Evolutionary conservation across 208 protist species (phyloP).

Genomic region (Herpetomonas muscarum): DNA sequence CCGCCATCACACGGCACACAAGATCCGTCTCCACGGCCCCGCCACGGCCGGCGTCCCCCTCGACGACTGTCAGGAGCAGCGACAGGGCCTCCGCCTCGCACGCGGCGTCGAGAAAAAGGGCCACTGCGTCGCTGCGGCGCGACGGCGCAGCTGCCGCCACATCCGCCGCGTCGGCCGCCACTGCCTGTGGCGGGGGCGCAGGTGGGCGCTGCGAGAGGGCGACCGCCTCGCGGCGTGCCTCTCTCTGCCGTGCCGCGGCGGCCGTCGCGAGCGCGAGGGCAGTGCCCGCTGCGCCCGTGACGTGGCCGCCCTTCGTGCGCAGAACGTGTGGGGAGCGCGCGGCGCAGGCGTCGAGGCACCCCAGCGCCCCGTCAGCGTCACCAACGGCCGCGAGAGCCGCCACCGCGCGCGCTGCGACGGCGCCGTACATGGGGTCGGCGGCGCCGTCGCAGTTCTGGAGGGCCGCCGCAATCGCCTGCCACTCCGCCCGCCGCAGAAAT

Average conservation of each 20-base stretch:
- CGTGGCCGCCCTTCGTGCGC: neutral
- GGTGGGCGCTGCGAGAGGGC: no score
- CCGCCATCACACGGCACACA: conserved; percentile 13
- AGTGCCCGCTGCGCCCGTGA: no score
- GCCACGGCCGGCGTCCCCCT: neutral
- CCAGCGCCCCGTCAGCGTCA: neutral
- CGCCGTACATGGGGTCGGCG: neutral
- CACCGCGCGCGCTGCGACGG: neutral
- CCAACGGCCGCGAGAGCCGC: neutral
- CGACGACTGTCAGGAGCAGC: no score
- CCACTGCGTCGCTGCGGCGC: no score
- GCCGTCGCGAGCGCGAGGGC: no score
- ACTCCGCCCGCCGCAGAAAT: neutral
- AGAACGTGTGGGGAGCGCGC: neutral
- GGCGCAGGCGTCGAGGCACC: neutral
- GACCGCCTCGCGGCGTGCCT: no score
- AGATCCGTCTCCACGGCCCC: conserved; percentile 8
- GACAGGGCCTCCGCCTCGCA: conserved; percentile 14
- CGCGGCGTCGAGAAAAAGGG: conserved; percentile 16
- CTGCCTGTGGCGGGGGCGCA: no score
- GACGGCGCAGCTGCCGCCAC: no score
- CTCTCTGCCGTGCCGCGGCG: no score
- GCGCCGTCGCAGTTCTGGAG: neutral
- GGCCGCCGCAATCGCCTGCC: neutral
- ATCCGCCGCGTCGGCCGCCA: no score